These are phyloP conservation scores for Puccinia triticina DNA, from an alignment of 1,284 basidiomycete species.

Conservation along the genomic window DNA sequence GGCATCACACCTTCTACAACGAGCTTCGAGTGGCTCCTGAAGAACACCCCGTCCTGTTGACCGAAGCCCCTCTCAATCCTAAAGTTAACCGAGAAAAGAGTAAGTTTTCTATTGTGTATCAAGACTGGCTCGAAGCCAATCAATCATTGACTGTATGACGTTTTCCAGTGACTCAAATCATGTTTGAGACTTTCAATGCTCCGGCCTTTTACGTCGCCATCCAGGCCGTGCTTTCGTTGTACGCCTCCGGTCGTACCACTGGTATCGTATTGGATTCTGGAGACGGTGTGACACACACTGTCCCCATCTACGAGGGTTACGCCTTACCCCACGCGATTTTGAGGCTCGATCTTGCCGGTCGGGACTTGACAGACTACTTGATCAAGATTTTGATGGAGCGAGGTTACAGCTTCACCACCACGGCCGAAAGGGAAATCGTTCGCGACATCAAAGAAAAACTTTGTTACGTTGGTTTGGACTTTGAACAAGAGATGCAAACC, in stretches of 20 bases:
- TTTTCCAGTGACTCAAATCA: slow-evolving; percentile 73
- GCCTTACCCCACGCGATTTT: slow-evolving; percentile 91
- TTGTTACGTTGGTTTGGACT: slow-evolving; percentile 95
- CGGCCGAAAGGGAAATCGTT: slow-evolving; percentile 92
- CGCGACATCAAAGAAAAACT: slow-evolving; percentile 98
- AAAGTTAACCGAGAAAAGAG: slow-evolving; percentile 95
- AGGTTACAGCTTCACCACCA: slow-evolving; percentile 89
- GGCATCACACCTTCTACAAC: slow-evolving; percentile 68
- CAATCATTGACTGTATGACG: background rate
- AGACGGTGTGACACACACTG: slow-evolving; percentile 90
- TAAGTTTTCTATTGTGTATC: slow-evolving; percentile 57
- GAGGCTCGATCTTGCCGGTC: slow-evolving; percentile 90
- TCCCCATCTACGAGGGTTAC: slow-evolving; percentile 95
- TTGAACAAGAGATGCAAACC: slow-evolving; percentile 92
- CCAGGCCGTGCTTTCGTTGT: slow-evolving; percentile 88
- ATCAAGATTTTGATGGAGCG: slow-evolving; percentile 92
- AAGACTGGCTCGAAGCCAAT: background rate
- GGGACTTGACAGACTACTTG: slow-evolving; percentile 89
- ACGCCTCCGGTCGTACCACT: slow-evolving; percentile 87
- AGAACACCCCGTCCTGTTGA: slow-evolving; percentile 90
- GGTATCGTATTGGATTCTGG: slow-evolving; percentile 93
- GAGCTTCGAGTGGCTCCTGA: slow-evolving; percentile 67
- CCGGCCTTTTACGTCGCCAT: slow-evolving; percentile 92
- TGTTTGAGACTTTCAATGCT: slow-evolving; percentile 95
- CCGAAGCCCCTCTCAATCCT: slow-evolving; percentile 91